These are phyloP conservation scores for Heterobasidion parviporum DNA, from an alignment of 1,284 basidiomycete genomes.

Conservation along the genomic window DNA sequence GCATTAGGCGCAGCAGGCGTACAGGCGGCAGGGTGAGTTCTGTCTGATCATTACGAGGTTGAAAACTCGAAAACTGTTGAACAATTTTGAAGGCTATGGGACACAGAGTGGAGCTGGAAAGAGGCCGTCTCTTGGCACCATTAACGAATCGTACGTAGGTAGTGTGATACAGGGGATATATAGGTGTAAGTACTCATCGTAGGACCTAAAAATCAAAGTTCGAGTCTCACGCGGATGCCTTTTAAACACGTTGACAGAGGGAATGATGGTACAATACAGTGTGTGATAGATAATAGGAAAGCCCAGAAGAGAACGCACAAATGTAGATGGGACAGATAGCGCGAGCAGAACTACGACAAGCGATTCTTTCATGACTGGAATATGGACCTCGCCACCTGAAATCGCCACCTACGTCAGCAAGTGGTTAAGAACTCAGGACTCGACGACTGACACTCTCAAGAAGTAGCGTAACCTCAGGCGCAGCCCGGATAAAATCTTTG, in stretches of 20 bases:
- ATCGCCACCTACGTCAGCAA: background rate
- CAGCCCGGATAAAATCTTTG: conserved; percentile 73
- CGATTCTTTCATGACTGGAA: conserved; percentile 58
- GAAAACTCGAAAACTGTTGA: background rate
- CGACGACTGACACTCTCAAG: conserved; percentile 56
- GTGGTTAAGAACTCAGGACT: background rate
- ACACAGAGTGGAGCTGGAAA: conserved; percentile 47
- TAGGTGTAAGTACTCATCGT: conserved; percentile 27
- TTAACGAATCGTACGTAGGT: conserved; percentile 26
- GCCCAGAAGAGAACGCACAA: conserved; percentile 26
- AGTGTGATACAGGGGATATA: conserved; percentile 28
- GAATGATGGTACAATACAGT: conserved; percentile 75
- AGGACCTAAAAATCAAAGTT: conserved; percentile 37
- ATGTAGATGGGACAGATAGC: conserved; percentile 60
- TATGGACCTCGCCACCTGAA: conserved; percentile 64
- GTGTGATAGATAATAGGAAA: conserved; percentile 30
- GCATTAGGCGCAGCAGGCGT: conserved; percentile 60
- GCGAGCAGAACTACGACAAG: conserved; percentile 32
- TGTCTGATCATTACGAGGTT: background rate
- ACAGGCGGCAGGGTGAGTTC: conserved; percentile 57
- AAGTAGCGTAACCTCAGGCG: conserved; percentile 74
- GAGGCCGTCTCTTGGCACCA: conserved; percentile 39
- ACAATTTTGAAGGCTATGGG: conserved; percentile 30
- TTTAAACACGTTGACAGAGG: conserved; percentile 19
- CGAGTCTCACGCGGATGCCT: conserved; percentile 38